Percentiles rank a stretch among this genome's conserved stretches.
Conservation (phyloP, 78 protist genomes). For the Chrysochromulina parva region DNA sequence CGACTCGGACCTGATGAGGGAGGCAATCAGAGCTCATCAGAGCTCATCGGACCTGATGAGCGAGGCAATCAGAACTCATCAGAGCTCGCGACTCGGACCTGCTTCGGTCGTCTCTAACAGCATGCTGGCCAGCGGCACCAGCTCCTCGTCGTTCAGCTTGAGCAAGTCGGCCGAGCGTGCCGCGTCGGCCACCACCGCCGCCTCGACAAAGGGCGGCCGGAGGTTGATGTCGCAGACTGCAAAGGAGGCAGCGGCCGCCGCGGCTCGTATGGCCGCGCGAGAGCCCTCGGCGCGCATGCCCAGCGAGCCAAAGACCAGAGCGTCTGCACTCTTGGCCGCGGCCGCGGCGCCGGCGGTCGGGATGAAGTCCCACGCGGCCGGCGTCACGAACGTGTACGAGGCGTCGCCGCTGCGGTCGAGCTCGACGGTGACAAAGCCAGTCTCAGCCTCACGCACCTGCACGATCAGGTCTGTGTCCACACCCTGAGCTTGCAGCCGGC, state of each 20-base stretch:
- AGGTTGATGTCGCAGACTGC: neutral
- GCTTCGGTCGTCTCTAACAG: neutral
- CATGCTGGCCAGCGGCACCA: neutral
- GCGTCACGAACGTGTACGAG: neutral
- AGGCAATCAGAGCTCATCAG: too few relatives aligned
- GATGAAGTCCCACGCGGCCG: neutral
- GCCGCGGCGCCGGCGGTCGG: neutral
- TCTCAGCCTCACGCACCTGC: neutral
- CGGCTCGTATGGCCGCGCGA: neutral
- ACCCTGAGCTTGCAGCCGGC: neutral
- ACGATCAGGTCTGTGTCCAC: neutral
- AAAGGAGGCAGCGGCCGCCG: neutral
- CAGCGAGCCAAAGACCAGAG: neutral
- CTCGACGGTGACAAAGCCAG: neutral
- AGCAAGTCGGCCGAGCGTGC: neutral
- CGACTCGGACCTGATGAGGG: too few relatives aligned
- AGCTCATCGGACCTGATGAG: too few relatives aligned
- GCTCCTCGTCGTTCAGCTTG: slow-evolving; percentile 14
- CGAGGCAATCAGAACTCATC: too few relatives aligned
- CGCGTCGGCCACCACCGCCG: neutral
- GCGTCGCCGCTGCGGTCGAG: neutral
- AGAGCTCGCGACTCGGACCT: neutral
- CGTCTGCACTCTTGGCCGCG: neutral
- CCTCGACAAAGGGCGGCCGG: neutral
- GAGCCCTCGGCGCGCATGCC: neutral